phyloP scores from a whole-genome alignment of 345 rosid species.

The Murraya koenigii region DNA sequence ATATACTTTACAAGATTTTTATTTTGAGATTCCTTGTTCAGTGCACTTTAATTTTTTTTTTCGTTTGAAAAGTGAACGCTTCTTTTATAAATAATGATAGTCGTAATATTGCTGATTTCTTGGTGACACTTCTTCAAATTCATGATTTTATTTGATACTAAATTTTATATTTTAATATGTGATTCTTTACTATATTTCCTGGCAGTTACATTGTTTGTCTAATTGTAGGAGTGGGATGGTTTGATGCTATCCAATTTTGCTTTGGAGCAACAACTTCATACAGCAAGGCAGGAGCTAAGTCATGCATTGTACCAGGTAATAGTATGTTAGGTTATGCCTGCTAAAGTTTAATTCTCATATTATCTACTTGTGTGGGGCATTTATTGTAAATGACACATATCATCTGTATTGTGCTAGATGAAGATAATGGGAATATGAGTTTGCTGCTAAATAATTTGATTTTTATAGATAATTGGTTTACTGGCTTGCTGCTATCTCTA shows the following conservation, averaged over 20 bases:
- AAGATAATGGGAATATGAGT: not conserved
- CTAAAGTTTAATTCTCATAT: not conserved
- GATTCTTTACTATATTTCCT: conserved; percentile 9
- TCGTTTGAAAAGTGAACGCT: not conserved
- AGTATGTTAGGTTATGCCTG: not conserved
- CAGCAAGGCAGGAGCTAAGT: conserved; percentile 96
- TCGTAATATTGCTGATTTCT: not conserved
- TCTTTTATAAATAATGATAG: not conserved
- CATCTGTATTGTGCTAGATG: not conserved
- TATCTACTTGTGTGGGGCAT: not conserved
- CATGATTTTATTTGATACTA: not conserved
- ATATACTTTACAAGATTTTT: not conserved
- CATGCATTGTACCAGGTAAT: conserved; percentile 95
- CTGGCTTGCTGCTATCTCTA: not conserved
- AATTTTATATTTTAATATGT: not conserved
- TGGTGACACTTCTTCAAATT: not conserved
- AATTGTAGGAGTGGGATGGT: conserved; percentile 91
- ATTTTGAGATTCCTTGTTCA: not conserved
- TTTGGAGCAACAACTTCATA: conserved; percentile 91
- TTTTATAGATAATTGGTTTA: not conserved
- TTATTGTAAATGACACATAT: not conserved
- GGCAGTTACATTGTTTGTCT: conserved; percentile 7
- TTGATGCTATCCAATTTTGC: conserved; percentile 94
- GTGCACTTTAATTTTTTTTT: not conserved
- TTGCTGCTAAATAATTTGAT: not conserved